Base-by-base conservation (phyloP, 257 asterid genomes). In the Solanum pennellii region DNA sequence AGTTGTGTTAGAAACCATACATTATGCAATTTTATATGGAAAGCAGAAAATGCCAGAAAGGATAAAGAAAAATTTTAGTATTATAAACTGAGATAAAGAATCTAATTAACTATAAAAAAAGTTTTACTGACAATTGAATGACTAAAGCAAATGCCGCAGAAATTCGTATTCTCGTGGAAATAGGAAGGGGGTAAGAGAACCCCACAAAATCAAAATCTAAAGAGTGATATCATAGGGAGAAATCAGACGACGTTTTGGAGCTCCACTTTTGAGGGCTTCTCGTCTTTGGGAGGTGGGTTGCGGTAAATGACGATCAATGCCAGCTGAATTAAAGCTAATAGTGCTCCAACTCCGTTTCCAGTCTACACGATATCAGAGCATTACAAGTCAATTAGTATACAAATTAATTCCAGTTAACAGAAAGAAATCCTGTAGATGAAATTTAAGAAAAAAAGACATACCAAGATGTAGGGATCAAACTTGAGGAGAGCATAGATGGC, bases 311-410 rank as follows among this genome's bases (percentile, higher is more conserved):
- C 35, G 4, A 59, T 86, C 15, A 95, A 82, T 2, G 35, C 1
- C 3, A 95, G 93, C 92, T 94, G 98, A 23, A 89, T 4, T 0
- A 87, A 4, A 5, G 93, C 92, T 14, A 92, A 86, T 1, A 90
- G 5, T 29, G 76, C 93, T 88, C 97, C 98, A 72, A 89, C 12
- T 21, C 98, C 98, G 80, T 94, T 95, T 7, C 92, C 92, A 82
- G 62, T 82, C 98, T 95, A 73, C 89, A 88, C 35, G 7, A 71
- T 69, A 69, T 82, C 13, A 71, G 29, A 49, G 45, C 44, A 56
- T 75, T 83, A 29, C 42, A 13, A 27, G 6, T 39, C 4, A 12
- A 23, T 14, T 4, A 27, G 9, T 35, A 21, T 9, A 15, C 20
- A 59, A 14, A 39, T 73, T 18, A 11, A 45, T 73, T 25, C 80